A percentile compares a stretch with the other conserved stretches of the same genome.
phyloP scores from a whole-genome alignment of 2,329 filamentous ascomycete genomes.

The Venturia asperata region DNA sequence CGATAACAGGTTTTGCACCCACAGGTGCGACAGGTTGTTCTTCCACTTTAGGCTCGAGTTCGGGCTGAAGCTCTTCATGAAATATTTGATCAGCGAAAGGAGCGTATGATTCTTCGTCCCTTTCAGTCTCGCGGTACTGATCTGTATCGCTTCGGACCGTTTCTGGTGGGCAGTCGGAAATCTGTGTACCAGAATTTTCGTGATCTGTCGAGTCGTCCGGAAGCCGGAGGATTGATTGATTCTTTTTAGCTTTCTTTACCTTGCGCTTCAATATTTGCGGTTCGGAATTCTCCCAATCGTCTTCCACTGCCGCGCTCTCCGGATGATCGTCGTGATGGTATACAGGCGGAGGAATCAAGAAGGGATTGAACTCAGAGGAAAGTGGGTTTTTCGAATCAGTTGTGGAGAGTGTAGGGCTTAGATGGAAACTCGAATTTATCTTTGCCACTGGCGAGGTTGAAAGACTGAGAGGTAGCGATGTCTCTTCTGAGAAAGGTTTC shows the following conservation, averaged over 20 bases:
- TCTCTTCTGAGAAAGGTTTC: constrained; percentile 8
- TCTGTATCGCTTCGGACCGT: constrained; percentile 8
- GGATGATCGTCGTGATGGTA: constrained; percentile 1
- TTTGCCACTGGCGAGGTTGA: constrained; percentile 12
- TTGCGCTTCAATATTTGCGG: constrained; percentile 11
- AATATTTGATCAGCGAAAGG: not conserved
- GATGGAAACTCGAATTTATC: not conserved
- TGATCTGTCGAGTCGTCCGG: not conserved
- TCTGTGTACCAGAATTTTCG: not conserved
- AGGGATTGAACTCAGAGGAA: constrained; percentile 5
- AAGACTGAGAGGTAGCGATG: not conserved
- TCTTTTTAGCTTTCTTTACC: not conserved
- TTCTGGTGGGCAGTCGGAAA: not conserved
- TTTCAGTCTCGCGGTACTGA: not conserved
- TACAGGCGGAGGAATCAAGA: constrained; percentile 6
- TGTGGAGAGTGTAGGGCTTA: not conserved
- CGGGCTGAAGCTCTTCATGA: not conserved
- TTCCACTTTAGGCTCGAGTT: not conserved
- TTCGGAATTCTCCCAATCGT: constrained; percentile 8
- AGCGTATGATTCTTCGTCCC: not conserved
- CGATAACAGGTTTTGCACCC: not conserved
- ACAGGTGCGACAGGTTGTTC: not conserved
- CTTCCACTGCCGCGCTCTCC: not conserved
- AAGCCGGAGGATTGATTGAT: not conserved
- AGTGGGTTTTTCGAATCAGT: not conserved